These are phyloP conservation scores for Plasmodium inui DNA, from an alignment of 169 alveolate species.

Conservation along the genomic window DNA sequence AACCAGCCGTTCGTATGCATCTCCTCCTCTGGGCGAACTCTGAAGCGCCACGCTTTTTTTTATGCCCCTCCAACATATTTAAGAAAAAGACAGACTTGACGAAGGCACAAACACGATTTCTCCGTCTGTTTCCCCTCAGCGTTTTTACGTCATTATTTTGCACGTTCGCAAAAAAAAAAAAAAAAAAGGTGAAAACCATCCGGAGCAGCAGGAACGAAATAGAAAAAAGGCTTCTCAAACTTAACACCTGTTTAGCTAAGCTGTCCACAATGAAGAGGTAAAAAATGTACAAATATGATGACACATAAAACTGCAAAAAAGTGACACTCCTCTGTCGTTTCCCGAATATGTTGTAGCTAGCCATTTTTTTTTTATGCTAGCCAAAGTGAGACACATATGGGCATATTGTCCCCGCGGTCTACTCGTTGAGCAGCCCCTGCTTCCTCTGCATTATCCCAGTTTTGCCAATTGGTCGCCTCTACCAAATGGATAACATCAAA, in stretches of 20 bases:
- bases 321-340: not conserved
- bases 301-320: not conserved
- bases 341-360: not conserved
- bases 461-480: not conserved
- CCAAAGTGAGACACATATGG: not conserved
- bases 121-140: not conserved
- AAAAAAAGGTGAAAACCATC: not conserved
- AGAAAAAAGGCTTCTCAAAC: not conserved
- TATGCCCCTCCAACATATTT: not conserved
- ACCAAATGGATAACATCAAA: not conserved
- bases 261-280: not conserved
- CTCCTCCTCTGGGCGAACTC: not conserved
- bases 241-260: not conserved
- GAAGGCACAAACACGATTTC: not conserved
- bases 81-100: not conserved
- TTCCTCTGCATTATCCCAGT: not conserved
- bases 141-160: not conserved
- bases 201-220: not conserved
- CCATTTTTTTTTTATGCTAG: not conserved
- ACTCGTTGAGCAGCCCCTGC: not conserved
- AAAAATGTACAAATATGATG: not conserved
- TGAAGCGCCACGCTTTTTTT: not conserved
- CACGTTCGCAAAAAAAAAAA: conserved; percentile 3
- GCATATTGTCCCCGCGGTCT: not conserved
- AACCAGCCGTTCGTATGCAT: not conserved